Conservation (phyloP, 2,329 filamentous ascomycete genomes). For the Arthrobotrys entomopaga region DNA sequence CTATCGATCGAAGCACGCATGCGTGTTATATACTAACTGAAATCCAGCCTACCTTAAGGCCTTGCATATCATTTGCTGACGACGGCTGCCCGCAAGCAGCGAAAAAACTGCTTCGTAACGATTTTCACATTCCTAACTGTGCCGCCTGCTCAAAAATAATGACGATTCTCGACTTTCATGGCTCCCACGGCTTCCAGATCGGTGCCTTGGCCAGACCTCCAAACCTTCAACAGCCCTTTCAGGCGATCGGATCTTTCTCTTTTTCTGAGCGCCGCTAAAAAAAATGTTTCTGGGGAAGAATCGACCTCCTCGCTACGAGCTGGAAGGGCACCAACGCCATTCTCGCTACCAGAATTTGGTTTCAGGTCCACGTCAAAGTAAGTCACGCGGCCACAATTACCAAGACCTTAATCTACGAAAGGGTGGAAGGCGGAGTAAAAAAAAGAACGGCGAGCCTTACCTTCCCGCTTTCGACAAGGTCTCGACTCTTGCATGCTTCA, state of each 20-base stretch:
- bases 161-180: constrained; percentile 1
- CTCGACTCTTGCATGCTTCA: not conserved
- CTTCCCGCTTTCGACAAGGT: not conserved
- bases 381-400: constrained; percentile 15
- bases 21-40: too few relatives aligned
- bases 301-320: not conserved
- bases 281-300: not conserved
- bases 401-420: not conserved
- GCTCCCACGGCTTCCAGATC: constrained; percentile 3
- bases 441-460: not conserved
- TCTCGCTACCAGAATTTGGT: constrained; percentile 10
- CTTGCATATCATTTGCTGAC: too few relatives aligned
- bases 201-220: too few relatives aligned
- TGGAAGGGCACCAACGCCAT: not conserved
- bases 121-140: not conserved
- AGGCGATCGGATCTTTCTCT: not conserved
- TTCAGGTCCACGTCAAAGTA: constrained; percentile 12
- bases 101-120: not conserved
- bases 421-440: not conserved
- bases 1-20: too few relatives aligned
- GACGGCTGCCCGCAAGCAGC: too few relatives aligned
- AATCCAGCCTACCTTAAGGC: too few relatives aligned
- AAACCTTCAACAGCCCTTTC: not conserved
- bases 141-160: not conserved
- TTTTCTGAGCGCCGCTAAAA: too few relatives aligned